Conservation (phyloP, 345 rosid genomes). For the Salix udensis region DNA sequence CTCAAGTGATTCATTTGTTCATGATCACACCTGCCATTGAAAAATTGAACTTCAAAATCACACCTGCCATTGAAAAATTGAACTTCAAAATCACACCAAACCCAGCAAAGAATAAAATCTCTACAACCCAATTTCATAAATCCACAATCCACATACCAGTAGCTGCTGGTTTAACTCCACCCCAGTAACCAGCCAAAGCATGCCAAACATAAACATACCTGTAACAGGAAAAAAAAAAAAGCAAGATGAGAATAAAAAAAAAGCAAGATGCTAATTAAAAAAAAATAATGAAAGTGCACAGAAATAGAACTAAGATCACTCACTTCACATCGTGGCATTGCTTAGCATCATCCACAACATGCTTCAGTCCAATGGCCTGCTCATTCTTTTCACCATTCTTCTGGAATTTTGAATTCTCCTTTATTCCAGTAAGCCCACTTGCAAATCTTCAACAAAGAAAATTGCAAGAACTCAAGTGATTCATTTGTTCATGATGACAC, state of each 20-base stretch:
- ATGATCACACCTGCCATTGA: too few relatives aligned
- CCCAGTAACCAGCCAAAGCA: conserved; percentile 98
- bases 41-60: too few relatives aligned
- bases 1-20: too few relatives aligned
- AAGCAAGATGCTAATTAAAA: neutral
- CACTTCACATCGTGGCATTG: conserved; percentile 74
- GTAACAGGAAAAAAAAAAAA: neutral
- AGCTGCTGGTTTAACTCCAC: conserved; percentile 93
- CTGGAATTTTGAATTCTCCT: conserved; percentile 80
- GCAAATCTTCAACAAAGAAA: conserved; percentile 61
- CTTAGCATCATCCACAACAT: conserved; percentile 78
- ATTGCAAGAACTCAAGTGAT: neutral
- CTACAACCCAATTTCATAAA: too few relatives aligned
- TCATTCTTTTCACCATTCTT: conserved; percentile 48
- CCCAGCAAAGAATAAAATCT: too few relatives aligned
- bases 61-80: too few relatives aligned
- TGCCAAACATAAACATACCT: conserved; percentile 94
- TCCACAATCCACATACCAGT: too few relatives aligned
- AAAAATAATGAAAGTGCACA: neutral
- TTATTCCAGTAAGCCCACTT: conserved; percentile 80
- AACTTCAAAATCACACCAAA: too few relatives aligned
- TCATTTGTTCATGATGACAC: too few relatives aligned
- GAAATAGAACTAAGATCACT: conserved; percentile 24
- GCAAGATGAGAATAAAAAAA: neutral
- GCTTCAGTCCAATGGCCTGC: conserved; percentile 58